Percentiles rank a stretch among this genome's conserved stretches.
phyloP scores from a whole-genome alignment of 257 asterid genomes.

The Phtheirospermum japonicum region DNA sequence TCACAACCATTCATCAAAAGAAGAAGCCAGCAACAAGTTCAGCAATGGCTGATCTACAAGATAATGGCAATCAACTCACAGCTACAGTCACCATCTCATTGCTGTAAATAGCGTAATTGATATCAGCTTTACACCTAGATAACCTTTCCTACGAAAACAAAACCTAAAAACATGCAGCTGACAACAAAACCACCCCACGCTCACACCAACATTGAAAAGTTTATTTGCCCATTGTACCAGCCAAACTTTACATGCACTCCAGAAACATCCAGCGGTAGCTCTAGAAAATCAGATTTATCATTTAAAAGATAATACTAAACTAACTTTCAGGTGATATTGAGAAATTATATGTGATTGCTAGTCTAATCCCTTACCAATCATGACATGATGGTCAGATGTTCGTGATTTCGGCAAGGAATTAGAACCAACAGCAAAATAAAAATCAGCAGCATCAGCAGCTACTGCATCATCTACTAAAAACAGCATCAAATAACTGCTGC shows the following conservation, averaged over 20 bases:
- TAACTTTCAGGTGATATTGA: too few relatives aligned
- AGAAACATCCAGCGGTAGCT: too few relatives aligned
- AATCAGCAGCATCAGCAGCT: constrained; percentile 47
- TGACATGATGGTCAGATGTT: constrained; percentile 28
- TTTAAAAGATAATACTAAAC: not conserved
- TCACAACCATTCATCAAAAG: not conserved
- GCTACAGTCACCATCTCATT: constrained; percentile 43
- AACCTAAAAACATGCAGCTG: not conserved
- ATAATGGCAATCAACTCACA: constrained; percentile 34
- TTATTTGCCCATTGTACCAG: not conserved
- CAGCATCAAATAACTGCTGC: constrained; percentile 44
- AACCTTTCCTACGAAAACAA: not conserved
- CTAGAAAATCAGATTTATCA: too few relatives aligned
- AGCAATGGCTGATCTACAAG: constrained; percentile 39
- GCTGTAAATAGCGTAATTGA: constrained; percentile 35
- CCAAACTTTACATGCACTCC: not conserved
- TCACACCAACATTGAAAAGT: too few relatives aligned
- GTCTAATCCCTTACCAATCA: constrained; percentile 49
- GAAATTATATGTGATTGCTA: not conserved
- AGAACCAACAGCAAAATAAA: constrained; percentile 48
- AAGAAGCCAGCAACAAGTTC: constrained; percentile 22
- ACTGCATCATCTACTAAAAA: constrained; percentile 46
- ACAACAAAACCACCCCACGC: too few relatives aligned
- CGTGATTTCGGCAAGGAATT: constrained; percentile 41
- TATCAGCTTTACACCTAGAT: constrained; percentile 31